Evolutionary conservation across 2,329 filamentous ascomycete genomes (phyloP).

Genomic region (Parafenestella ontariensis): DNA sequence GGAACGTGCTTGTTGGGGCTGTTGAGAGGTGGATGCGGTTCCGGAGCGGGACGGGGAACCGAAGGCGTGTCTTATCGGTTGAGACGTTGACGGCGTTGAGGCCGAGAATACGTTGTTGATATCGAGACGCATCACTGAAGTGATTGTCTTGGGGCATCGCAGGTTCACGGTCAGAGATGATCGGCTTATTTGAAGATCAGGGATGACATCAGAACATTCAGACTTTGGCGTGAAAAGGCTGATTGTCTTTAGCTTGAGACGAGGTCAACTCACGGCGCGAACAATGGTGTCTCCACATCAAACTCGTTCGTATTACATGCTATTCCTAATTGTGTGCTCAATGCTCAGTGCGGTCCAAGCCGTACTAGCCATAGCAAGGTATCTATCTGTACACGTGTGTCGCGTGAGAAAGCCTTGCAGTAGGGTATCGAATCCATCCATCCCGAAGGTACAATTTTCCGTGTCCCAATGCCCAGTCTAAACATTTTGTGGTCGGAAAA

Average conservation of each 20-base stretch:
- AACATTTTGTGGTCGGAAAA: slow-evolving; percentile 23
- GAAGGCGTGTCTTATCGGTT: neutral
- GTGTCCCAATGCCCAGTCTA: slow-evolving; percentile 27
- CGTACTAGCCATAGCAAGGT: slow-evolving; percentile 3
- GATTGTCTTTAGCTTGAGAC: neutral
- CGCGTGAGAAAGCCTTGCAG: slow-evolving; percentile 24
- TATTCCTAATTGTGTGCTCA: slow-evolving; percentile 2
- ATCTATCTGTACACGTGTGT: slow-evolving; percentile 16
- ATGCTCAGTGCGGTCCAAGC: neutral
- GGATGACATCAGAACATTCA: neutral
- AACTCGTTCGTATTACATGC: slow-evolving; percentile 7
- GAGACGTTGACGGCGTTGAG: neutral
- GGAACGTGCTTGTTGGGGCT: neutral
- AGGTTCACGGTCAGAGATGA: neutral
- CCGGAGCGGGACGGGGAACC: neutral
- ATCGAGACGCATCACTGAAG: neutral
- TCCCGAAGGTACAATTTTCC: slow-evolving; percentile 19
- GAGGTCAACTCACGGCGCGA: neutral
- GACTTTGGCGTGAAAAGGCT: neutral
- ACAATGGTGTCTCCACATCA: neutral
- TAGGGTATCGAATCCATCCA: slow-evolving; percentile 35
- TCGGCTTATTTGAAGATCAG: neutral
- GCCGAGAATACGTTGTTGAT: neutral
- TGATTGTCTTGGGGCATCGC: neutral
- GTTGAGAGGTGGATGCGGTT: slow-evolving; percentile 1